Percentiles rank a stretch among this genome's conserved stretches.
phyloP scores from a whole-genome alignment of 2,329 filamentous ascomycete species.

The Coniochaeta sp. region DNA sequence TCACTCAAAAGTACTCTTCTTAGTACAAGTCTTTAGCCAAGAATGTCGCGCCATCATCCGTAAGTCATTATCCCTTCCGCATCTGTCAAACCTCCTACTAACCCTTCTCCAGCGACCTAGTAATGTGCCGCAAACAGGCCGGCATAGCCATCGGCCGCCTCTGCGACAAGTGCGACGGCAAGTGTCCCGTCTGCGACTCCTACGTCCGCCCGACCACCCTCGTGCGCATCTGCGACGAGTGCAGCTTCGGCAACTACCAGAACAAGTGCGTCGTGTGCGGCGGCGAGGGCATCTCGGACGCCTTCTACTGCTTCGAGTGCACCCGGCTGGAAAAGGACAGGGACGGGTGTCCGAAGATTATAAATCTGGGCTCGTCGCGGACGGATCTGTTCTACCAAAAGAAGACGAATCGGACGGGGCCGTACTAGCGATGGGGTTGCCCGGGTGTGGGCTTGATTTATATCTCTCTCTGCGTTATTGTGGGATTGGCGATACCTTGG shows the following conservation, averaged over 20 bases:
- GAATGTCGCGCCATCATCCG: conserved; percentile 92
- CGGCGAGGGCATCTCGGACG: conserved; percentile 95
- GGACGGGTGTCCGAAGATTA: conserved; percentile 98
- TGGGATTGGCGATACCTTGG: neutral
- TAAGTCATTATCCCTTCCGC: conserved; percentile 35
- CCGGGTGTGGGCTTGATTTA: conserved; percentile 36
- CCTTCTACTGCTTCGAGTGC: conserved; percentile 99
- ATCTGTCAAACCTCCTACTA: conserved; percentile 15
- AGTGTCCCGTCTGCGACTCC: conserved; percentile 97
- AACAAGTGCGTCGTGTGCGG: conserved; percentile 99
- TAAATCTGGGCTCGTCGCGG: conserved; percentile 90
- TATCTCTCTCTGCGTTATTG: neutral
- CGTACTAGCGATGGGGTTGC: conserved; percentile 43
- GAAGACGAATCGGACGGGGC: conserved; percentile 50
- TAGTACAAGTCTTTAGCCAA: neutral
- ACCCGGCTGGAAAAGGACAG: conserved; percentile 94
- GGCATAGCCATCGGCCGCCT: conserved; percentile 97
- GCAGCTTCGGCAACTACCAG: conserved; percentile 98
- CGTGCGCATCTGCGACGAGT: conserved; percentile 98
- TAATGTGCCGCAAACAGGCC: conserved; percentile 98
- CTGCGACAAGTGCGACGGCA: conserved; percentile 99
- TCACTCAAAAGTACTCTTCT: neutral
- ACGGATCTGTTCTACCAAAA: conserved; percentile 74
- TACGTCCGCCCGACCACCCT: conserved; percentile 97
- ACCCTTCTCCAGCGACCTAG: conserved; percentile 63